phyloP scores from a whole-genome alignment of 495 filamentous ascomycete species.

The Daldinia concentrica region DNA sequence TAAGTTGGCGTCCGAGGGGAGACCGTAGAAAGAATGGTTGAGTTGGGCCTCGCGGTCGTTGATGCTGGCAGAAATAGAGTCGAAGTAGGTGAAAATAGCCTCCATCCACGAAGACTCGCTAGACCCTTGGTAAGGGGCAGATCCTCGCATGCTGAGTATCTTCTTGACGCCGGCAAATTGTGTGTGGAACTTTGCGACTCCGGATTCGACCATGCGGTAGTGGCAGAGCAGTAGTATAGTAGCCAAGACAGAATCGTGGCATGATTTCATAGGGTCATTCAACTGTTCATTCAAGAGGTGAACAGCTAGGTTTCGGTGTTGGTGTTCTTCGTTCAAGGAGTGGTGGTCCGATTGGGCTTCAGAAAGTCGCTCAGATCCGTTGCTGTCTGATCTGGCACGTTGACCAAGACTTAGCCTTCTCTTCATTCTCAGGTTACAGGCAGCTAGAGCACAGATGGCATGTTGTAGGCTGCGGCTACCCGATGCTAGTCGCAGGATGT shows the following conservation, averaged over 20 bases:
- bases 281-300: conserved; percentile 84
- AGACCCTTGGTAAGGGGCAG: conserved; percentile 70
- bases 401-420: conserved; percentile 63
- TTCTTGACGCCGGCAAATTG: conserved; percentile 96
- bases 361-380: conserved; percentile 44
- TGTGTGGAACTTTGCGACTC: conserved; percentile 89
- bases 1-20: conserved; percentile 76
- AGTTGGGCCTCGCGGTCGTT: conserved; percentile 94
- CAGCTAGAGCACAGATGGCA: conserved; percentile 88
- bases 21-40: conserved; percentile 67
- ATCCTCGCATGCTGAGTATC: conserved; percentile 81
- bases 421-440: conserved; percentile 81
- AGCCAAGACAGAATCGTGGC: conserved; percentile 87
- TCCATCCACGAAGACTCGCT: conserved; percentile 85
- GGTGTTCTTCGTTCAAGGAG: conserved; percentile 75
- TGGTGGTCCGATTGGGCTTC: conserved; percentile 57
- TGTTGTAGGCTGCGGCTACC: conserved; percentile 85
- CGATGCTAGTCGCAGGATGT: conserved; percentile 81
- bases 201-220: conserved; percentile 92
- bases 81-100: conserved; percentile 94
- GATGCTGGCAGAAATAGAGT: conserved; percentile 90
- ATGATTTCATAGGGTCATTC: conserved; percentile 73
- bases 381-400: conserved; percentile 52
- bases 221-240: conserved; percentile 89
- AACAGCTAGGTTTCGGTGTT: conserved; percentile 83